Evolutionary conservation across 2,329 filamentous ascomycete species (phyloP).

Genomic region (Ophiostoma pallidulum): DNA sequence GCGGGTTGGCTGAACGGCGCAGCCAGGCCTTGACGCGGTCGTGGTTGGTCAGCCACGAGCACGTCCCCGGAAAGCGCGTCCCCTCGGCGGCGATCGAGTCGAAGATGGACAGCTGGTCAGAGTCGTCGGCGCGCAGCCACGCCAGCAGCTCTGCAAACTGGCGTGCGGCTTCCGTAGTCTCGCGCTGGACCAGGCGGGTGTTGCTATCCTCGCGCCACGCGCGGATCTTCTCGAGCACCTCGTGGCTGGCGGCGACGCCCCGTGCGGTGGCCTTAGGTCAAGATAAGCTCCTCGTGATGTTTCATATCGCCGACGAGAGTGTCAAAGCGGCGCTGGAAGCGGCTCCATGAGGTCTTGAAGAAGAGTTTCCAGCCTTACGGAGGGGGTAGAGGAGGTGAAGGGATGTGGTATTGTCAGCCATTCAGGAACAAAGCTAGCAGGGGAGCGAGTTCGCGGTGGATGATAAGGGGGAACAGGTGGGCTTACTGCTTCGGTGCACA

Average conservation of each 20-base stretch:
- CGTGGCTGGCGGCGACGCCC: conserved; percentile 20
- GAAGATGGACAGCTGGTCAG: conserved; percentile 23
- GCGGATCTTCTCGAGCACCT: conserved; percentile 19
- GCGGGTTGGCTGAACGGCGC: conserved; percentile 11
- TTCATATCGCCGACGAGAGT: conserved; percentile 27
- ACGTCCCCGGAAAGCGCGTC: conserved; percentile 23
- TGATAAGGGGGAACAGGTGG: no score
- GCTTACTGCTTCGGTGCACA: conserved; percentile 22
- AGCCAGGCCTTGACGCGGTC: conserved; percentile 22
- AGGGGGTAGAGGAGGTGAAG: no score
- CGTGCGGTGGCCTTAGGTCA: conserved; percentile 26
- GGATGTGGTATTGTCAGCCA: no score
- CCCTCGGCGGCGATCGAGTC: conserved; percentile 21
- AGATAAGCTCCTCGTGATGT: conserved; percentile 22
- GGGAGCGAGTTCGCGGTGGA: no score
- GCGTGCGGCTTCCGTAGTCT: conserved; percentile 17
- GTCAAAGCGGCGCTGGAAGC: conserved; percentile 27
- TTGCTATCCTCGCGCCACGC: conserved; percentile 20
- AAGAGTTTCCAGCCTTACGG: conserved; percentile 26
- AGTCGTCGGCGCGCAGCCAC: conserved; percentile 25
- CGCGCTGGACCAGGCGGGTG: conserved; percentile 14
- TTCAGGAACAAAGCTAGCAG: no score
- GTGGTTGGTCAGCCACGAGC: conserved; percentile 26
- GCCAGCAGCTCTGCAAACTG: conserved; percentile 21
- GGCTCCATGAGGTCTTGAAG: conserved; percentile 29